These are phyloP conservation scores for Pilaira anomala DNA, from an alignment of 192 early-diverging fungal species.

Conservation along the genomic window DNA sequence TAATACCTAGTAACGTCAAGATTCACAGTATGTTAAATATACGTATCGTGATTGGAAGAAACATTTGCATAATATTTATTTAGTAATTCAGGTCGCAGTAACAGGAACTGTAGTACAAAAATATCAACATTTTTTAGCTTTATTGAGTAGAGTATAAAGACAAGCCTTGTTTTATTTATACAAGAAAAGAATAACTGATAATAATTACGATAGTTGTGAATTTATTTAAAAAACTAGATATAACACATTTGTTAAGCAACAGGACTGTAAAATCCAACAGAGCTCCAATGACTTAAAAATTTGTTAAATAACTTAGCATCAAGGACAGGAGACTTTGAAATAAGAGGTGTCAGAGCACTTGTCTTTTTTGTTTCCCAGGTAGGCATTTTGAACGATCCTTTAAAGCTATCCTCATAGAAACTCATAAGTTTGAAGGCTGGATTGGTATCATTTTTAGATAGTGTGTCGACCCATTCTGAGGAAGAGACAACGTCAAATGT, in stretches of 20 bases:
- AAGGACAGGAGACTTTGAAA: conserved; percentile 5
- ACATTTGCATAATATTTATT: not conserved
- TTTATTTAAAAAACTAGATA: too few species aligned
- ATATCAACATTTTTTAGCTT: too few species aligned
- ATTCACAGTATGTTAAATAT: too few species aligned
- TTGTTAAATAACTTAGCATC: conserved; percentile 5
- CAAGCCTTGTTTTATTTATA: too few species aligned
- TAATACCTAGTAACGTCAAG: too few species aligned
- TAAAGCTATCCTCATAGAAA: conserved; percentile 20
- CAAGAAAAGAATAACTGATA: too few species aligned
- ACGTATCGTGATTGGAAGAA: too few species aligned
- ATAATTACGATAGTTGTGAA: too few species aligned
- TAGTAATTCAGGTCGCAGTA: too few species aligned
- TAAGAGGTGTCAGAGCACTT: not conserved
- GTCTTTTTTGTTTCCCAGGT: conserved; percentile 25
- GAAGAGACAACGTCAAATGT: conserved; percentile 15
- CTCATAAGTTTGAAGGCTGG: conserved; percentile 26
- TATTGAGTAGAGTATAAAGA: too few species aligned
- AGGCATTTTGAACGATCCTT: conserved; percentile 8
- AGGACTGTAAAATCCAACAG: conserved; percentile 16
- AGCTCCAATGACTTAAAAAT: conserved; percentile 6
- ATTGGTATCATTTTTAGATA: conserved; percentile 29
- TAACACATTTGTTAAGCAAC: not conserved
- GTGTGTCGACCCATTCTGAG: conserved; percentile 20
- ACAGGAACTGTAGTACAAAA: too few species aligned